Base-by-base conservation (phyloP, 2,329 filamentous ascomycete genomes). In the Didymella pomorum region DNA sequence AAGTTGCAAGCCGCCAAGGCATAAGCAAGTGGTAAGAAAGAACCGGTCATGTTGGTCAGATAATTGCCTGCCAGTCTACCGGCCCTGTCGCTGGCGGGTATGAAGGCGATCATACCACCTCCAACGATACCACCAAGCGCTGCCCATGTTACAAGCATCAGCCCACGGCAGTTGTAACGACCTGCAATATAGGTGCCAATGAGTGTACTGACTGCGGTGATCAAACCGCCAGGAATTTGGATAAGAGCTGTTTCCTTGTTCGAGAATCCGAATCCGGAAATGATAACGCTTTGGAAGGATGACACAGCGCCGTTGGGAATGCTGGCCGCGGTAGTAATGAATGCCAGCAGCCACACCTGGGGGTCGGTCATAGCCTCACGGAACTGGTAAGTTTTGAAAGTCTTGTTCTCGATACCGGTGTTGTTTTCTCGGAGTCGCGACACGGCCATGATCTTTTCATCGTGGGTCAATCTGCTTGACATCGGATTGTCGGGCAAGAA, bases 401-500 rank as follows among this genome's bases (percentile, higher is more conserved):
- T 71, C 43, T 79, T 80, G 67, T 81, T 82, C 56, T 82, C 80
- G 31, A 83, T 82, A n/a, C 81, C 82, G 2, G 79, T 83, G 52
- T 81, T 76, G 58, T 83, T 83, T 18, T 74, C 72, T 8, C 78
- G 73, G 0, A 83, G 71, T 2, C 80, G 76, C 48, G 79, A 73
- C 11, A 80, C 66, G 0, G 78, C 77, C 48, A 62, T 47, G 4
- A 66, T 50, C 44, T 69, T 68, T 29, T 71, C 62, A 1, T 46
- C 39, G 6, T 59, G 56, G 2, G 50, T 65, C 12, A 74, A 60
- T 8, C 63, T 64, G 1, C 67, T 66, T 3, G 62, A 65, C 63
- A 72, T 70, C 1, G 69, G 70, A 28, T 64, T 69, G 43, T 87
- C 85, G 1, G 86, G 86, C 2, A 88, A 79, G 39, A 86, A 75